Base-by-base conservation (phyloP, 2,329 filamentous ascomycete species). In the Ceratocystis ficicola region DNA sequence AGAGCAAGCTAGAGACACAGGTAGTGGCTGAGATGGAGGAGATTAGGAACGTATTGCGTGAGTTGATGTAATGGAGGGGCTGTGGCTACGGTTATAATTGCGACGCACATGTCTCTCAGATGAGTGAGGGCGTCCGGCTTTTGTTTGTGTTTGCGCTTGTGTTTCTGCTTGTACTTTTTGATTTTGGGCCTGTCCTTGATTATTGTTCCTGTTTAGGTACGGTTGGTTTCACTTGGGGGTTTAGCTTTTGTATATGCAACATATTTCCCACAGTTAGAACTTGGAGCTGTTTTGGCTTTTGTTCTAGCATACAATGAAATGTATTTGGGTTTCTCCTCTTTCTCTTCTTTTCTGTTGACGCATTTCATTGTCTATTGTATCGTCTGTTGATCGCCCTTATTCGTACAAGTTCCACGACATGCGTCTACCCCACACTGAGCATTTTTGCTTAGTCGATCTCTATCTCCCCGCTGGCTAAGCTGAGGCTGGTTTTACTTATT, bases 1-100 rank as follows among this genome's bases (percentile, higher is more conserved):
- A 87, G 71, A 92, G 81, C 73, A 75, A 82, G 71, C 77, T 96
- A 64, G 90, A 95, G 74, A 84, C 87, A 72, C 90, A 87, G 76
- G 83, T 94, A 5, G 78, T 93, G 30, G 79, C 75, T 66, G 86
- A 93, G 73, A 76, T 94, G 71, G 81, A 82, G 71, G 82, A 80
- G 4, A 80, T 85, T 20, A 78, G 79, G 70, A 78, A 79, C 69
- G 79, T 86, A 55, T 73, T 86, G 67, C 76, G 76, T 67, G 82
- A 83, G 63, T 79, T 80, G 44, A 73, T 79, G 67, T 80, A 82
- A 20, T 41, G 17, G 22, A 50, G 32, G 52, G 52, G 36, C 36
- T 41, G 10, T 41, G 36, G 36, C 36, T 41, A 41, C 36, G 36
- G 36, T 12, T 41, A 41, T 41, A 41, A 41, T 5, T 41, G 36